phyloP scores from a whole-genome alignment of 192 early-diverging fungal genomes.

The Linnemannia zychae region DNA sequence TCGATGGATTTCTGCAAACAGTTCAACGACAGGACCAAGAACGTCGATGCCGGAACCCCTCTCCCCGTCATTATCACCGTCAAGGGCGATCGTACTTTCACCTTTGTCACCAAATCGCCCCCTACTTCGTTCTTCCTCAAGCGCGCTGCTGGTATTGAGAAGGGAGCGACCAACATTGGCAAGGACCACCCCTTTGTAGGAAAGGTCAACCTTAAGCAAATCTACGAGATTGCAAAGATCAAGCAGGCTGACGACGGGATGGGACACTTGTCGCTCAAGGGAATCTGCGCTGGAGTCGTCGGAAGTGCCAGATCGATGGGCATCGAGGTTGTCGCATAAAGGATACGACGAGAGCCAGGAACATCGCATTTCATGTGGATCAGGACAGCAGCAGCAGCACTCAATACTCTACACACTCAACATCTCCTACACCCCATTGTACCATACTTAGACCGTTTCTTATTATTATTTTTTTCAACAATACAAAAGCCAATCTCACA shows the following conservation, averaged over 20 bases:
- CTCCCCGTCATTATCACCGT: constrained; percentile 87
- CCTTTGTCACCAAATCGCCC: constrained; percentile 89
- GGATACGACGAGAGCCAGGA: neutral
- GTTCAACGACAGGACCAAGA: constrained; percentile 97
- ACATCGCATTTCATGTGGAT: neutral
- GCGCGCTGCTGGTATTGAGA: constrained; percentile 88
- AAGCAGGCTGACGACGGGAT: constrained; percentile 86
- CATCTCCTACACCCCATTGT: neutral
- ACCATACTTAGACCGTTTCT: constrained; percentile 5
- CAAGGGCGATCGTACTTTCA: constrained; percentile 93
- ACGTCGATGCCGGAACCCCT: constrained; percentile 83
- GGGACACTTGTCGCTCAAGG: constrained; percentile 76
- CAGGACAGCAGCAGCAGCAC: neutral
- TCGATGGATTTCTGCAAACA: constrained; percentile 99
- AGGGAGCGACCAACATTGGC: constrained; percentile 86
- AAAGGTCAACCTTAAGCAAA: constrained; percentile 89
- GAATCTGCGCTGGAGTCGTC: constrained; percentile 80
- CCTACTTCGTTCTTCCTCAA: constrained; percentile 91
- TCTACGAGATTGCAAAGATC: constrained; percentile 95
- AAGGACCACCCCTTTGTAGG: constrained; percentile 76
- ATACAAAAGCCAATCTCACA: neutral
- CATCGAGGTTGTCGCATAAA: constrained; percentile 85
- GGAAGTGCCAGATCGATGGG: constrained; percentile 86
- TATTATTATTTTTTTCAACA: neutral
- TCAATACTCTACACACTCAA: neutral